These are phyloP conservation scores for Syzygium oleosum DNA, from an alignment of 345 rosid species.

Conservation along the genomic window DNA sequence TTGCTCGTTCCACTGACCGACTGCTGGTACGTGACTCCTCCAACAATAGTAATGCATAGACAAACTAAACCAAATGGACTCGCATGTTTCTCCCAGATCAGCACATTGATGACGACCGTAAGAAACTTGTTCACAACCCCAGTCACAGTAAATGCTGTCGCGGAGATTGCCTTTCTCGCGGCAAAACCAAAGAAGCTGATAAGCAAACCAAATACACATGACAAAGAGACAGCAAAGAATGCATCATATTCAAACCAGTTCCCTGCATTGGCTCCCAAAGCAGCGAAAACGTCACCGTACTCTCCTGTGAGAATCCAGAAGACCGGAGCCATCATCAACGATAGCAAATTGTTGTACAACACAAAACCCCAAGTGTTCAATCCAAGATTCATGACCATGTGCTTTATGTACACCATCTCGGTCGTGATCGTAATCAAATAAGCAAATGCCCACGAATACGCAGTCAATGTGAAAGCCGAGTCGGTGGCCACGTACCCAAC, in stretches of 20 bases:
- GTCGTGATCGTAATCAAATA: conserved; percentile 83
- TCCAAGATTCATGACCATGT: conserved; percentile 88
- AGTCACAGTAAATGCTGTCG: conserved; percentile 93
- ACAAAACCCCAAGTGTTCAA: conserved; percentile 98
- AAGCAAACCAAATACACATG: conserved; percentile 86
- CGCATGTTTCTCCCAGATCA: conserved; percentile 98
- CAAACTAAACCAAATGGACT: conserved; percentile 83
- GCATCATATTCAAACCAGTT: conserved; percentile 52
- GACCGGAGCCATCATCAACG: conserved; percentile 84
- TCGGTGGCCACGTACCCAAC: conserved; percentile 93
- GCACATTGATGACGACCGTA: conserved; percentile 84
- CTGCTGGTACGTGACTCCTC: conserved; percentile 95
- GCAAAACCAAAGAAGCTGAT: conserved; percentile 97
- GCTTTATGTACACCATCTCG: conserved; percentile 98
- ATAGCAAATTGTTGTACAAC: conserved; percentile 74
- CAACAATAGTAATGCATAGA: conserved; percentile 72
- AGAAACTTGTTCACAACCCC: conserved; percentile 98
- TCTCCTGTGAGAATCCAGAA: conserved; percentile 92
- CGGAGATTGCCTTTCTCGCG: conserved; percentile 85
- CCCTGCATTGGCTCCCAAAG: conserved; percentile 40
- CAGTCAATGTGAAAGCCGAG: conserved; percentile 75
- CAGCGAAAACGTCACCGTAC: conserved; percentile 50
- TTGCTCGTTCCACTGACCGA: conserved; percentile 48
- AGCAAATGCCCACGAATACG: conserved; percentile 92
- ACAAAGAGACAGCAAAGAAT: conserved; percentile 63